phyloP scores from a whole-genome alignment of 1,284 basidiomycete species.

The Cutaneotrichosporon sp. region DNA sequence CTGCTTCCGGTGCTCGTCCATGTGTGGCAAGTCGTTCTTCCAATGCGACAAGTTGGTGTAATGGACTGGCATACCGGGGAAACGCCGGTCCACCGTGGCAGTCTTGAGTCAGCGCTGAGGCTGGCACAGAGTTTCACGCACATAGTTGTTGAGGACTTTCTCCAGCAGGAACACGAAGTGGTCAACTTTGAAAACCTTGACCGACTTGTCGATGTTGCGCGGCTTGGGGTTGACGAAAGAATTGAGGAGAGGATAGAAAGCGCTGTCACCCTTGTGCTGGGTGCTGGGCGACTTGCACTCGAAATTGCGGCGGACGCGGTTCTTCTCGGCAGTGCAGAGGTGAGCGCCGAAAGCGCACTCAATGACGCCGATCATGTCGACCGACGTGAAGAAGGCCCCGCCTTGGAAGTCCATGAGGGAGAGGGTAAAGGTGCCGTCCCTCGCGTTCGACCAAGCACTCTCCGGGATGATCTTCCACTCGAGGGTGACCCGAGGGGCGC shows the following conservation, averaged over 20 bases:
- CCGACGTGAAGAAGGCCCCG: conserved; percentile 85
- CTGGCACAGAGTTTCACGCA: conserved; percentile 55
- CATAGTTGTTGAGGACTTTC: conserved; percentile 95
- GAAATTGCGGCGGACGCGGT: conserved; percentile 88
- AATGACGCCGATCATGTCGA: conserved; percentile 90
- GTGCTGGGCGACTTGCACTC: conserved; percentile 90
- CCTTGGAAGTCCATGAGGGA: conserved; percentile 76
- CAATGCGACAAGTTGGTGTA: background rate
- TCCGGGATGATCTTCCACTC: conserved; percentile 54
- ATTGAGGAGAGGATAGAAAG: conserved; percentile 93
- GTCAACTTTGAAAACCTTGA: conserved; percentile 96
- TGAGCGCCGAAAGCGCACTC: conserved; percentile 80
- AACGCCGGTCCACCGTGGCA: conserved; percentile 11
- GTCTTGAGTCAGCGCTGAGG: background rate
- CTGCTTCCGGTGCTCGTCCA: background rate
- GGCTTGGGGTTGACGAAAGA: conserved; percentile 91
- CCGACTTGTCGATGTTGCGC: conserved; percentile 94
- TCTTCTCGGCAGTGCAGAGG: conserved; percentile 95
- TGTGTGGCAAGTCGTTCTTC: background rate
- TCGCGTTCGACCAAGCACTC: conserved; percentile 55
- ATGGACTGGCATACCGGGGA: background rate
- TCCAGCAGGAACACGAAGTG: conserved; percentile 76
- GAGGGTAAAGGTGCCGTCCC: conserved; percentile 70
- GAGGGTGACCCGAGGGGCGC: background rate
- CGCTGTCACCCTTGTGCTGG: conserved; percentile 75